A percentile compares a stretch with the other conserved stretches of the same genome.
These are phyloP conservation scores for Hymenotorrendiella dingleyae DNA, from an alignment of 2,329 filamentous ascomycete genomes.

Conservation along the genomic window DNA sequence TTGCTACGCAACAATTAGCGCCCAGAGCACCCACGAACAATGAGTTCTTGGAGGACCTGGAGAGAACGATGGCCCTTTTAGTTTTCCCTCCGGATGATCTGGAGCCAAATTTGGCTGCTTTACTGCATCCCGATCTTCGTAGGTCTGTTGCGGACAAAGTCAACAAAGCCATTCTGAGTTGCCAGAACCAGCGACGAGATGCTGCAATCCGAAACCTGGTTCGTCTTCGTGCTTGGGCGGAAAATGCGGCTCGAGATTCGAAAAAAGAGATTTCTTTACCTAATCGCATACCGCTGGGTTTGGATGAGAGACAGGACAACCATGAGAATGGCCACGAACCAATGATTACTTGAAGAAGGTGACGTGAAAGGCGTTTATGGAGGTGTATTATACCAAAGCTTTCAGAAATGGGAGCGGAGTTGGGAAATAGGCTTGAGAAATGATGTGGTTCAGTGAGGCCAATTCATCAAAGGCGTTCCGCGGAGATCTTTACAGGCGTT, in stretches of 20 bases:
- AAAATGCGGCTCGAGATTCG: conserved; percentile 37
- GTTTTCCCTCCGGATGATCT: conserved; percentile 81
- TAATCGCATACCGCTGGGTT: conserved; percentile 25
- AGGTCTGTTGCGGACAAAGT: conserved; percentile 80
- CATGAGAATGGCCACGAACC: conserved; percentile 23
- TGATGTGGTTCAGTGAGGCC: no score
- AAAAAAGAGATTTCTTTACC: conserved; percentile 33
- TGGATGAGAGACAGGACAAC: conserved; percentile 19
- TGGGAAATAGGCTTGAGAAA: background rate
- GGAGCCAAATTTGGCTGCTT: conserved; percentile 64
- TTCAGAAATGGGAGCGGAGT: no score
- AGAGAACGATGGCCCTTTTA: conserved; percentile 86
- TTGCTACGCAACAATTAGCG: conserved; percentile 81
- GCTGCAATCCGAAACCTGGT: conserved; percentile 78
- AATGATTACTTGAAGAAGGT: conserved; percentile 25
- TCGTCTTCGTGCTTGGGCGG: conserved; percentile 79
- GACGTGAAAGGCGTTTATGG: background rate
- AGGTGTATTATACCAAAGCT: background rate
- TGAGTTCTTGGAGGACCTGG: conserved; percentile 78
- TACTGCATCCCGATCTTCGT: conserved; percentile 75
- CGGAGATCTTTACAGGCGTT: background rate
- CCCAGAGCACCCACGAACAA: conserved; percentile 78
- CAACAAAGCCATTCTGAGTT: conserved; percentile 78
- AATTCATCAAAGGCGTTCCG: background rate
- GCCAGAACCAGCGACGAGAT: conserved; percentile 67